Percentiles rank a stretch among this genome's conserved stretches.
Evolutionary conservation across 257 asterid genomes (phyloP).

Genomic region (Ilex asprella): DNA sequence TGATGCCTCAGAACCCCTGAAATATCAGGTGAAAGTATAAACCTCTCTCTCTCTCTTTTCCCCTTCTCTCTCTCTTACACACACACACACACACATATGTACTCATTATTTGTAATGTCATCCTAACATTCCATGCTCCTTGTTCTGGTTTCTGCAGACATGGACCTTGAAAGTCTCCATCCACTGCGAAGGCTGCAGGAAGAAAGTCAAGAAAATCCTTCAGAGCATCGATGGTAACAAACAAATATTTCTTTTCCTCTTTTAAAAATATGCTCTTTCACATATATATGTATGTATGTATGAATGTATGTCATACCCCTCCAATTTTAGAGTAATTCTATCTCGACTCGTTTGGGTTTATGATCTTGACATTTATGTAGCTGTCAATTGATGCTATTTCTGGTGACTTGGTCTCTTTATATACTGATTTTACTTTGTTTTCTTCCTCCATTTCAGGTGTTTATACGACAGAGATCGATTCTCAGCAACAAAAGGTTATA

Average conservation of each 20-base stretch:
- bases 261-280: neutral
- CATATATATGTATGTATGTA: neutral
- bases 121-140: too few relatives aligned
- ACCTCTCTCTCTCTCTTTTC: neutral
- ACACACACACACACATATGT: too few relatives aligned
- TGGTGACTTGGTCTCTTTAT: neutral
- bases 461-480: constrained; percentile 46
- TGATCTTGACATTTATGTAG: too few relatives aligned
- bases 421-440: neutral
- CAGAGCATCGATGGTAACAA: constrained; percentile 50
- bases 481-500: constrained; percentile 52
- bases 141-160: constrained; percentile 33
- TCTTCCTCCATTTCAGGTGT: constrained; percentile 35
- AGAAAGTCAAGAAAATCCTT: constrained; percentile 65
- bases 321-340: too few relatives aligned
- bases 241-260: neutral
- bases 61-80: neutral
- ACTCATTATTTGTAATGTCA: neutral
- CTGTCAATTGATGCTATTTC: neutral
- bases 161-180: constrained; percentile 64
- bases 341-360: too few relatives aligned
- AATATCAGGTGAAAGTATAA: constrained; percentile 27
- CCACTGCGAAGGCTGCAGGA: constrained; percentile 72
- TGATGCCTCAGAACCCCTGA: constrained; percentile 36
- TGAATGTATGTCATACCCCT: neutral